Evolutionary conservation across 2,329 filamentous ascomycete genomes (phyloP), one percentile per base, ranked within the genome.

Genomic region (Cladophialophora psammophila): DNA sequence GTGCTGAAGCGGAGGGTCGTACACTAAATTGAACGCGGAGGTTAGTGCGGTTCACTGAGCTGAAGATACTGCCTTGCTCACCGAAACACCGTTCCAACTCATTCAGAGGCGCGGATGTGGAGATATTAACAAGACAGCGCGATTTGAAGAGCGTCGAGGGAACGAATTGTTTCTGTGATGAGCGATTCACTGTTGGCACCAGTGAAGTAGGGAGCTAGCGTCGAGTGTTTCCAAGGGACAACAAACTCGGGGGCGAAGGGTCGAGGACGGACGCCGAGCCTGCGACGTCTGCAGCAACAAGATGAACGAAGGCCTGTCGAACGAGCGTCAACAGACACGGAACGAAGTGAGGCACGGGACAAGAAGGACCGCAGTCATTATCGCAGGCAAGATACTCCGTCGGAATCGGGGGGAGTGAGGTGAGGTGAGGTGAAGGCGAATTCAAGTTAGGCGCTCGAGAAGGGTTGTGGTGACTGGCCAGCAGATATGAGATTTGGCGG

Each of bases 321-420:
- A 57, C 65, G 65, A 66, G 59, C 53, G 67, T 70, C 63, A 70
- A 70, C 66, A 70, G 57, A 68, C 54, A 67, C 63, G 66, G 63
- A 55, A 63, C 50, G 52, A 64, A 58, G 32, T 66, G 34, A 65
- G 60, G 59, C 57, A 57, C 53, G 56, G 45, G 52, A 48, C 32
- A 55, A 52, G 64, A 61, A 63, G 60, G 57, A 45, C 67, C 57
- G 66, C 64, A 48, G 54, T 68, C 68, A 68, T 68, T 50, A 62
- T 53, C 55, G 66, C 59, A 60, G 40, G 31, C 26, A 10, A 13
- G 54, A 35, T 26, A 45, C 5, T 50, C 45, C 26, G 26, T 50
- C 45, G 45, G 26, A 50, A 13, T 31, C 45, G 57, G 35, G 57
- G 35, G 18, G 56, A 34, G 26, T 26, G 26, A 32, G 50, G 8